Base-by-base conservation (phyloP, 352 stramenopile species). In the Pythium insidiosum region DNA sequence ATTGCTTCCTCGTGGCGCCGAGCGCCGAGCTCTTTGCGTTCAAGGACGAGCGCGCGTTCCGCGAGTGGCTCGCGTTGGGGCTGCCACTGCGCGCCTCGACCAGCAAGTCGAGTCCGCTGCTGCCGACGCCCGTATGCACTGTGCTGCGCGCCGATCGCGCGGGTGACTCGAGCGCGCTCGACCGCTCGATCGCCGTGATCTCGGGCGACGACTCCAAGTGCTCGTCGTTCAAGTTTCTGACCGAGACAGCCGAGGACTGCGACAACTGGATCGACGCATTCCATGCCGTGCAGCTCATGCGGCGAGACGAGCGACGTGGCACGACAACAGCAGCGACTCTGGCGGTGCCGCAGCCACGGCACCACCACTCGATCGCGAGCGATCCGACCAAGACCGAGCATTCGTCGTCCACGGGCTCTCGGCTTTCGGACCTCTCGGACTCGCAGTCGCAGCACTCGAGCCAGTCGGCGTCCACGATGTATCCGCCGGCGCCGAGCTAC, bases 41-140 rank as follows among this genome's bases (percentile, higher is more conserved):
- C 57, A 76, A 73, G 53, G 71, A 86, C 45, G 68, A 88, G 52
- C 67, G 58, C 37, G 64, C 59, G 18, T 88, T 88, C 51, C 68
- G 58, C 22, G 48, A 78, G 22, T 88, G 76, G 76, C 43, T 69
- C 45, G 54, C 61, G 2, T 77, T 63, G 5, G 71, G 68, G 15
- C 62, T 68, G 38, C 43, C 66, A 21, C 47, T 80, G 38, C 65
- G 66, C 41, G 48, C 13, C 58, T 50, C 39, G 35, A 43, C 11
- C 65, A 56, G 34, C 51, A 60, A 20, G 50, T 71, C n/a, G 54
- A 50, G n/a, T n/a, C n/a, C n/a, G n/a, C n/a, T n/a, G n/a, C n/a
- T n/a, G 18, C 67, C 73, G 1, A 45, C 62, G 30, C 41, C 61
- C 9, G 61, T 85, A 21, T 76, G 68, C 25, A 66, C 61, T 0